phyloP scores from a whole-genome alignment of 106 monocot species.

The Dendrobium nobile region DNA sequence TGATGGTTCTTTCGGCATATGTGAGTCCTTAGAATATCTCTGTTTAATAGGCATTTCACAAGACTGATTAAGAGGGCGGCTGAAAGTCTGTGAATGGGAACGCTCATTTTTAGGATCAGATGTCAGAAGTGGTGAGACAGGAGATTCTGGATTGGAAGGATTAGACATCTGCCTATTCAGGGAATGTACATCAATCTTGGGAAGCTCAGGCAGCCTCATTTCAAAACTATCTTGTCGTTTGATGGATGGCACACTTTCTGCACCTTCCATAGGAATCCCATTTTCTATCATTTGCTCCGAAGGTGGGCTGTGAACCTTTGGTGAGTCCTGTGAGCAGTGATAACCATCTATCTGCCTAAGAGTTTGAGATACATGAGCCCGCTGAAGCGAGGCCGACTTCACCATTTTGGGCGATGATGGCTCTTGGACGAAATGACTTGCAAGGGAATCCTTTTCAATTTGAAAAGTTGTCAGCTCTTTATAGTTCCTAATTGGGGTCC shows the following conservation, averaged over 20 bases:
- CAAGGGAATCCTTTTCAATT: constrained; percentile 49
- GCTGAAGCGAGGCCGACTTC: constrained; percentile 85
- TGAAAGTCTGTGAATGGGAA: constrained; percentile 88
- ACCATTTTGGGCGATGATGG: constrained; percentile 74
- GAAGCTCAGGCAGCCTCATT: constrained; percentile 65
- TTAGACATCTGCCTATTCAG: constrained; percentile 46
- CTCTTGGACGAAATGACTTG: constrained; percentile 47
- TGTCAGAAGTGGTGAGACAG: constrained; percentile 81
- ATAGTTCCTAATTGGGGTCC: constrained; percentile 62
- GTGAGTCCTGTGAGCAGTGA: constrained; percentile 59
- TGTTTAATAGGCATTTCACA: constrained; percentile 36
- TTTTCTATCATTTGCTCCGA: constrained; percentile 50
- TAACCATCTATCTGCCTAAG: constrained; percentile 35
- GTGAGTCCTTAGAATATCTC: constrained; percentile 18
- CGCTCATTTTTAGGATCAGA: constrained; percentile 89
- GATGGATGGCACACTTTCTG: constrained; percentile 52
- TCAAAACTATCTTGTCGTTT: constrained; percentile 86
- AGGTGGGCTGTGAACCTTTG: constrained; percentile 52
- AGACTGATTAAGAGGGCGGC: constrained; percentile 48
- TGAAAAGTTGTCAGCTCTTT: constrained; percentile 40
- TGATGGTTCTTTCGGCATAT: constrained; percentile 48
- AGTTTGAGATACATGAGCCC: constrained; percentile 48
- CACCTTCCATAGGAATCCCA: constrained; percentile 23
- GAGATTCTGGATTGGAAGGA: constrained; percentile 81
- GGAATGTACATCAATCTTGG: constrained; percentile 71